Percentiles rank a stretch among this genome's conserved stretches.
phyloP scores from a whole-genome alignment of 495 filamentous ascomycete genomes.

The Collariella sp. region DNA sequence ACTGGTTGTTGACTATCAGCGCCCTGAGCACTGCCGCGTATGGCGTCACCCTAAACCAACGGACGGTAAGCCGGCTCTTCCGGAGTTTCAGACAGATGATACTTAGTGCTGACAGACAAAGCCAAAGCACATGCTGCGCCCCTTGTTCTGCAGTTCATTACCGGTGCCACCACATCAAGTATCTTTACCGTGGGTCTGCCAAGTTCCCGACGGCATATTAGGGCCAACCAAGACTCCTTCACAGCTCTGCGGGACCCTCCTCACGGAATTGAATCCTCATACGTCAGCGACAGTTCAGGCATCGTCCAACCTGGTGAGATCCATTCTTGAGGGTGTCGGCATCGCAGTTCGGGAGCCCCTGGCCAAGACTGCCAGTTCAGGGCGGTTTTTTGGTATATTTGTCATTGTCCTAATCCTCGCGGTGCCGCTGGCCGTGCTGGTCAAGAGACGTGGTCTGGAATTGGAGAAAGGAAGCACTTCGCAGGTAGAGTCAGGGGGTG shows the following conservation, averaged over 20 bases:
- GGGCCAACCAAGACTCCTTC: background rate
- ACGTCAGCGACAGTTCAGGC: constrained; percentile 10
- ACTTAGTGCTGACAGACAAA: no score
- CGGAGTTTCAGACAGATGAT: no score
- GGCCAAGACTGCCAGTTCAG: constrained; percentile 8
- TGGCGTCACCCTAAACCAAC: no score
- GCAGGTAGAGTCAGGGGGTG: no score
- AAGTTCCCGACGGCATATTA: background rate
- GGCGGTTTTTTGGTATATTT: constrained; percentile 13
- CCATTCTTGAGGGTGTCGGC: constrained; percentile 1
- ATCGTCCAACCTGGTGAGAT: constrained; percentile 12
- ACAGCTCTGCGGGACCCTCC: background rate
- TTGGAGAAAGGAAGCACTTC: background rate
- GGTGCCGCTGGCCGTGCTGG: background rate
- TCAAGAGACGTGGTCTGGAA: background rate
- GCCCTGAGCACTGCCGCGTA: no score
- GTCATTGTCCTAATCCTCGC: constrained; percentile 4
- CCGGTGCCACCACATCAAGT: background rate
- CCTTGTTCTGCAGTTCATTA: background rate
- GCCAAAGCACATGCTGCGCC: background rate
- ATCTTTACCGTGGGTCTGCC: background rate
- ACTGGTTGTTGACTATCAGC: no score
- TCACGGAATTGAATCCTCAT: background rate
- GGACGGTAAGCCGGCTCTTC: no score
- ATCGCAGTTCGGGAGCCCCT: constrained; percentile 11